Percentiles rank a stretch among this genome's conserved stretches.
These are phyloP conservation scores for Sapria himalayana DNA, from an alignment of 345 rosid species.

Conservation along the genomic window DNA sequence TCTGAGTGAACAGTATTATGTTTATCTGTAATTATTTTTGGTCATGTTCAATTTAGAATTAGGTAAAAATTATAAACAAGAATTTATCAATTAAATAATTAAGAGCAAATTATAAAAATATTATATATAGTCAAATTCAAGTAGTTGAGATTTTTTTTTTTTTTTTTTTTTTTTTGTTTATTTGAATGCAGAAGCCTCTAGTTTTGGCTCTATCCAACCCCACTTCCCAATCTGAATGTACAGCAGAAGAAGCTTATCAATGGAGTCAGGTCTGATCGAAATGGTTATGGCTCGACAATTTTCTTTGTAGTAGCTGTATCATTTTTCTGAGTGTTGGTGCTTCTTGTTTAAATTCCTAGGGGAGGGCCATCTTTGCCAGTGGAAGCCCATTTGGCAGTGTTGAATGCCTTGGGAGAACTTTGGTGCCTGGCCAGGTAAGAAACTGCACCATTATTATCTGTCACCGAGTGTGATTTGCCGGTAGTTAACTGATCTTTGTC, in stretches of 20 bases:
- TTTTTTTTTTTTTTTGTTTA: constrained; percentile 6
- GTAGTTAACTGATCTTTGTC: too few relatives aligned
- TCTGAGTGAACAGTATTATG: too few relatives aligned
- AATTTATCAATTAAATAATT: too few relatives aligned
- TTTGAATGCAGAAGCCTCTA: constrained; percentile 52
- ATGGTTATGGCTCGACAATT: too few relatives aligned
- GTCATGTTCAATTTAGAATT: too few relatives aligned
- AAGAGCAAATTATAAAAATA: too few relatives aligned
- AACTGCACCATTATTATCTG: neutral
- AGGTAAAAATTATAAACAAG: too few relatives aligned
- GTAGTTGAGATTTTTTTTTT: constrained; percentile 8
- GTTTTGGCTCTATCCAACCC: constrained; percentile 92
- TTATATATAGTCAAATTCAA: too few relatives aligned
- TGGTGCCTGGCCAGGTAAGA: constrained; percentile 68
- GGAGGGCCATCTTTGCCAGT: constrained; percentile 82
- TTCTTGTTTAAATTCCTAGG: constrained; percentile 22
- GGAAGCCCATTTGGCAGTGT: constrained; percentile 93
- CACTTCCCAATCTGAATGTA: constrained; percentile 91
- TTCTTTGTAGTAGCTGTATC: neutral
- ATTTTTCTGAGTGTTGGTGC: neutral
- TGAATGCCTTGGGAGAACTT: constrained; percentile 43
- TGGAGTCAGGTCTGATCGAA: constrained; percentile 65
- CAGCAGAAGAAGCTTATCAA: constrained; percentile 83
- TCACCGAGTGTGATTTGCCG: neutral
- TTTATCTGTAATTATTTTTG: too few relatives aligned